phyloP scores from a whole-genome alignment of 129 eudicot genomes.

The Chrysanthemum seticuspe region DNA sequence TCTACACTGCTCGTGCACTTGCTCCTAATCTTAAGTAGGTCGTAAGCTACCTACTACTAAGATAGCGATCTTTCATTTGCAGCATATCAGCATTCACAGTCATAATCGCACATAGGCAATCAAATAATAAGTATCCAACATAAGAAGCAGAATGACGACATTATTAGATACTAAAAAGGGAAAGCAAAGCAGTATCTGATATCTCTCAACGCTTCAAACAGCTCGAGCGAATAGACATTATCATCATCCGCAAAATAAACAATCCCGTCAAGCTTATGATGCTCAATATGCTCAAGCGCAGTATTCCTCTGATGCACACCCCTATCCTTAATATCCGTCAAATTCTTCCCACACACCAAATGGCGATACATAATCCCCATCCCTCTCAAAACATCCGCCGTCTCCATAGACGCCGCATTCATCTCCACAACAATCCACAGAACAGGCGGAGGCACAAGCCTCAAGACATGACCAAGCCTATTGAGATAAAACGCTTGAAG shows the following conservation, averaged over 20 bases:
- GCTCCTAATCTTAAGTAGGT: too few species aligned
- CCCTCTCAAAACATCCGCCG: too few species aligned
- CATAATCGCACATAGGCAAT: too few species aligned
- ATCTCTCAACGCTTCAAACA: conserved; percentile 62
- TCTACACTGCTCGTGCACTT: too few species aligned
- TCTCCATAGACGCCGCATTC: conserved; percentile 53
- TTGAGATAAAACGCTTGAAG: conserved; percentile 69
- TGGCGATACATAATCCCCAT: too few species aligned
- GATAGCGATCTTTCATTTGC: neutral
- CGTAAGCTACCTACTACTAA: too few species aligned
- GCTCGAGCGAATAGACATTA: conserved; percentile 78
- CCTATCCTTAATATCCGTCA: too few species aligned
- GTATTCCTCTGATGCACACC: too few species aligned
- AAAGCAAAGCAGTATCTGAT: conserved; percentile 58
- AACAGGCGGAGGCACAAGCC: conserved; percentile 72
- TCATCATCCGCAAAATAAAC: conserved; percentile 98
- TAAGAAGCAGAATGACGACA: too few species aligned
- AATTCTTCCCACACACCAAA: too few species aligned
- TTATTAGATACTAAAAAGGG: too few species aligned
- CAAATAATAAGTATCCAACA: too few species aligned
- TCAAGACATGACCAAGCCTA: conserved; percentile 69
- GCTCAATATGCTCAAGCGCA: conserved; percentile 71
- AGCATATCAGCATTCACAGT: neutral
- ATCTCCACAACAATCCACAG: conserved; percentile 94
- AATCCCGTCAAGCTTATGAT: conserved; percentile 83